Evolutionary conservation across 2,329 filamentous ascomycete genomes (phyloP), one percentile per base, ranked within the genome.

Genomic region (Podosphaera xanthii): DNA sequence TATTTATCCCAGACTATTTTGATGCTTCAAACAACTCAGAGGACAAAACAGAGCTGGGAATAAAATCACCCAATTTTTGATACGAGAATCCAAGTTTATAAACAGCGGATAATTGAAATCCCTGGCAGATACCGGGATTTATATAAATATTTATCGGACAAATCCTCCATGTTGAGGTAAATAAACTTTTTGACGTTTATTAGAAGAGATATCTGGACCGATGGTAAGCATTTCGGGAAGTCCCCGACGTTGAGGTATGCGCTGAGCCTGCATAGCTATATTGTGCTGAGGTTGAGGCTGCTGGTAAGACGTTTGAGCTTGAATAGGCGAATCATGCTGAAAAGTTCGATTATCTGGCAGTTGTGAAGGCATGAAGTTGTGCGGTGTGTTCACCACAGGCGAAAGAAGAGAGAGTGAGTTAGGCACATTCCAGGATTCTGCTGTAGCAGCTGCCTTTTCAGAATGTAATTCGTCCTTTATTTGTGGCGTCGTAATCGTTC

Each of bases 101-200:
- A 22, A 22, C 22, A 22, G 22, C 22, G 22, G 22, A 22, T 22
- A 22, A 22, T 22, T 22, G 22, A 22, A 22, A 22, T 22, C 22
- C 22, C 22, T 22, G 22, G 22, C 22, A 22, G 22, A 22, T 22
- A 1, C 22, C 22, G 22, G 22, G 22, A 22, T 22, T 22, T 22
- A 22, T 22, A 22, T 44, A 57, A 31, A 22, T 9, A 44, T n/a
- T 65, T 59, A 65, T 62, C 66, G 64, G 14, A 59, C 55, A 57
- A 65, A 69, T 34, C 49, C 60, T 9, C 65, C 63, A 35, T 59
- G 56, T 44, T 44, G 62, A 7, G 64, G 62, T 33, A 63, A 61
- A 60, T 66, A 69, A 61, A 69, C 66, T 56, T 67, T 63, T 53
- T 69, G 69, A 36, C 68, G 60, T 59, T 69, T 70, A 10, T 69